These are phyloP conservation scores for Metarhizium album DNA, from an alignment of 2,329 filamentous ascomycete species.

Conservation along the genomic window DNA sequence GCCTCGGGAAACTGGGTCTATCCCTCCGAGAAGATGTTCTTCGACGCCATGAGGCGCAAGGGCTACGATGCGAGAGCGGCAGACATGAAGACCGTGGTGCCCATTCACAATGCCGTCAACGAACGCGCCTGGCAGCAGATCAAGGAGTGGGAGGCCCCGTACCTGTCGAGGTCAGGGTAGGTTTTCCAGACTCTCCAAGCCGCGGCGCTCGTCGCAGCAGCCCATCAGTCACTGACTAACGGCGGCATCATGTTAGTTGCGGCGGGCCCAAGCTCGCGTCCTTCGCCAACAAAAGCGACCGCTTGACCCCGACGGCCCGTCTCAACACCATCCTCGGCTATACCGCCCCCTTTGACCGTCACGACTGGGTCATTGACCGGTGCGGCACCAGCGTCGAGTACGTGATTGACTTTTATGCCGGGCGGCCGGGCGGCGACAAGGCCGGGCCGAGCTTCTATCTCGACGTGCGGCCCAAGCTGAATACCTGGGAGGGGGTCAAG, in stretches of 20 bases:
- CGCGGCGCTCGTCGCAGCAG: conserved; percentile 3
- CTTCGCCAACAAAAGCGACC: conserved; percentile 62
- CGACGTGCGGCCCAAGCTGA: conserved; percentile 58
- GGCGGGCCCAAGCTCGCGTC: conserved; percentile 75
- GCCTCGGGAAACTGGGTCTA: conserved; percentile 89
- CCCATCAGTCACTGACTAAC: background rate
- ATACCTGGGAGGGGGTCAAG: conserved; percentile 56
- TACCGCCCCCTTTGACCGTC: conserved; percentile 81
- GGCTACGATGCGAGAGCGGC: conserved; percentile 57
- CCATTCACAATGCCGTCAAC: conserved; percentile 97
- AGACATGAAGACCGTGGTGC: conserved; percentile 87
- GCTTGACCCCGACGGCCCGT: conserved; percentile 71
- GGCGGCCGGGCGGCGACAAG: conserved; percentile 34
- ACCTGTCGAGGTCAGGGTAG: conserved; percentile 44
- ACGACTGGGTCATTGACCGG: conserved; percentile 94
- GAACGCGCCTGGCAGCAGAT: conserved; percentile 94
- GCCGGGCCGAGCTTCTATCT: conserved; percentile 50
- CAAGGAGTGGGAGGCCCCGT: conserved; percentile 72
- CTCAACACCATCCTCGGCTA: conserved; percentile 82
- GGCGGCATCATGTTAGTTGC: conserved; percentile 24
- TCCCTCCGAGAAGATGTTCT: conserved; percentile 94
- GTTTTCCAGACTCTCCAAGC: no score
- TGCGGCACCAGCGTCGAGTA: conserved; percentile 84
- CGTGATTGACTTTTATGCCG: conserved; percentile 95
- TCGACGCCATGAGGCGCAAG: conserved; percentile 91